Evolutionary conservation across 345 rosid genomes (phyloP).

Genomic region (Erodium maritimum): DNA sequence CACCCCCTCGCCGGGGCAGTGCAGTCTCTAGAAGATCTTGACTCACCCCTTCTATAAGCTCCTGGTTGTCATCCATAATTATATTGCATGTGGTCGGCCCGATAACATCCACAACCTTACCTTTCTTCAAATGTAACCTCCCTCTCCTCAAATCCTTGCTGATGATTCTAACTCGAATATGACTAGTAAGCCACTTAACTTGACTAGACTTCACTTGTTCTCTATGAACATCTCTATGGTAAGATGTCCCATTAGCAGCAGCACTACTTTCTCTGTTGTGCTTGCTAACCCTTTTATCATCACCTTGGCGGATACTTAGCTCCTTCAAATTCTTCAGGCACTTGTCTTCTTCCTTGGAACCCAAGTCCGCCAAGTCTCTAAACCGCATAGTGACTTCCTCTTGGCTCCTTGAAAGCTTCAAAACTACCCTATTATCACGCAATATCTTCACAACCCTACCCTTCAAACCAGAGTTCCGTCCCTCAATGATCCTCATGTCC

Average conservation of each 20-base stretch:
- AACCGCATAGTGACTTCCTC: slow-evolving; percentile 36
- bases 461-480: slow-evolving; percentile 40
- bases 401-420: slow-evolving; percentile 28
- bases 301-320: slow-evolving; percentile 13
- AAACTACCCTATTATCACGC: slow-evolving; percentile 17
- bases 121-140: slow-evolving; percentile 69
- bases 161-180: slow-evolving; percentile 58
- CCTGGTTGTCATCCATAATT: slow-evolving; percentile 57
- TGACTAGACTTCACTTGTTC: slow-evolving; percentile 11
- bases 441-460: slow-evolving; percentile 36
- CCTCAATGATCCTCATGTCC: slow-evolving; percentile 48
- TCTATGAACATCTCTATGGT: background rate
- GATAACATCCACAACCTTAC: slow-evolving; percentile 66
- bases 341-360: slow-evolving; percentile 56
- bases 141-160: slow-evolving; percentile 65
- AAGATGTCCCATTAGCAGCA: background rate
- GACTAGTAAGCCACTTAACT: slow-evolving; percentile 57
- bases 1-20: slow-evolving; percentile 62
- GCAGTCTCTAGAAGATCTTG: slow-evolving; percentile 84
- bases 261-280: slow-evolving; percentile 15
- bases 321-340: slow-evolving; percentile 45
- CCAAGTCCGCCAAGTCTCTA: slow-evolving; percentile 47
- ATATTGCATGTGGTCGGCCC: slow-evolving; percentile 61
- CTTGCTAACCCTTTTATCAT: slow-evolving; percentile 10
- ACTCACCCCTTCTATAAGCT: slow-evolving; percentile 62